These are phyloP conservation scores for Telopea speciosissima DNA, from an alignment of 177 flowering plant genomes.

Conservation along the genomic window DNA sequence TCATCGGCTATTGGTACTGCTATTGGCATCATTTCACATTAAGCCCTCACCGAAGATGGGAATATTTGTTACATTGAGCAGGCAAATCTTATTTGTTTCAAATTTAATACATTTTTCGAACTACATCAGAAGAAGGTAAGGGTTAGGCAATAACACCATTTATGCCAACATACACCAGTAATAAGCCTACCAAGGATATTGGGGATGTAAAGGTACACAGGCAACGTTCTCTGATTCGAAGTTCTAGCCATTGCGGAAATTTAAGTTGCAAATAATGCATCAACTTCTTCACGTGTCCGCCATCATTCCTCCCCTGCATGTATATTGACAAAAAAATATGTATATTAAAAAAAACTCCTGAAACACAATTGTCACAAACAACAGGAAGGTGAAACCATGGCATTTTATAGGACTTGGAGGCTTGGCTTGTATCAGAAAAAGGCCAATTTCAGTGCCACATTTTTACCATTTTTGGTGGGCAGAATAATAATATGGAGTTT, in stretches of 20 bases:
- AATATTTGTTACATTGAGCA: neutral
- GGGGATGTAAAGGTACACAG: conserved; percentile 26
- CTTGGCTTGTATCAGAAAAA: no score
- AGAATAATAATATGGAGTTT: no score
- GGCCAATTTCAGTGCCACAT: no score
- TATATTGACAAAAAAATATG: neutral
- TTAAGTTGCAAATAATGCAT: neutral
- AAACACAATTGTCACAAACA: no score
- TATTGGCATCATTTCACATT: neutral
- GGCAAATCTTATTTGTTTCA: neutral
- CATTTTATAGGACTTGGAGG: no score
- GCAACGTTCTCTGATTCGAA: conserved; percentile 7
- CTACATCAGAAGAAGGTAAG: neutral
- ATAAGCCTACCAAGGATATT: conserved; percentile 16
- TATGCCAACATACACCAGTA: neutral
- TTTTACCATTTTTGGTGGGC: no score
- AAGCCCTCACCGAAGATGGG: neutral
- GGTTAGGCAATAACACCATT: neutral
- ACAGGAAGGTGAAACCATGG: no score
- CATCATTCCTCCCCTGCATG: neutral
- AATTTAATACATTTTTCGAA: neutral
- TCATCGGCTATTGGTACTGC: neutral
- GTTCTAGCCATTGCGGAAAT: conserved; percentile 17
- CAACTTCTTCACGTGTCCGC: neutral
- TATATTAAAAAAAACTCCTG: no score